These are phyloP conservation scores for Stemphylium beticola DNA, from an alignment of 2,329 filamentous ascomycete genomes.

Conservation along the genomic window DNA sequence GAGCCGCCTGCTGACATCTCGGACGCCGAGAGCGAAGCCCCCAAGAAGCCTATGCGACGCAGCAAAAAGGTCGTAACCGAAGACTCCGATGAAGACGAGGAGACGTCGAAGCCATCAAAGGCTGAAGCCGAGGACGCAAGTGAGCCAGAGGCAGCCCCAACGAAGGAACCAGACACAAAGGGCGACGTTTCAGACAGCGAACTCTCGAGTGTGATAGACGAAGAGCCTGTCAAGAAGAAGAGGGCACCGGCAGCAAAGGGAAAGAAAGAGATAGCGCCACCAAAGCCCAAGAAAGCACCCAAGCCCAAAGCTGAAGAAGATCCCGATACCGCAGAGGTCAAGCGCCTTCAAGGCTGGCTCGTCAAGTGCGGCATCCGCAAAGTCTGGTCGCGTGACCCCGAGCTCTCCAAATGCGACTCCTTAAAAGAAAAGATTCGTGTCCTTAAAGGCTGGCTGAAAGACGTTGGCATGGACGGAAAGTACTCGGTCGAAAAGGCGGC, in stretches of 20 bases:
- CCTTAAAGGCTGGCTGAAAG: conserved; percentile 76
- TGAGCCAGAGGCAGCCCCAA: conserved; percentile 15
- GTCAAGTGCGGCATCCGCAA: conserved; percentile 91
- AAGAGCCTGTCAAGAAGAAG: conserved; percentile 66
- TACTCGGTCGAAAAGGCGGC: conserved; percentile 84
- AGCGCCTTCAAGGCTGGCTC: conserved; percentile 84
- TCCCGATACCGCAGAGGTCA: conserved; percentile 79
- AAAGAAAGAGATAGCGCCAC: conserved; percentile 39
- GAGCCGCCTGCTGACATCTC: conserved; percentile 25
- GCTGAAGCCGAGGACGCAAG: conserved; percentile 18
- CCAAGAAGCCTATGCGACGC: conserved; percentile 31
- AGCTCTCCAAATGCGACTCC: conserved; percentile 78
- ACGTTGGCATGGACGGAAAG: conserved; percentile 85
- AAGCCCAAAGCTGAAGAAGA: conserved; percentile 53
- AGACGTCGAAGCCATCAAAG: conserved; percentile 17
- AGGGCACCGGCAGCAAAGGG: conserved; percentile 35
- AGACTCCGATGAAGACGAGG: conserved; percentile 37
- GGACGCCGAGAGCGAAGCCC: conserved; percentile 36
- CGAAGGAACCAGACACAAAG: conserved; percentile 24
- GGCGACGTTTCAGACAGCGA: conserved; percentile 62
- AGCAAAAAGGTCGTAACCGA: conserved; percentile 35
- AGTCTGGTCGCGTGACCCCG: conserved; percentile 74
- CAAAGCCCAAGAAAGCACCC: conserved; percentile 47
- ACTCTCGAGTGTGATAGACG: conserved; percentile 79
- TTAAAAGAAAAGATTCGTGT: conserved; percentile 81